These are phyloP conservation scores for Nematodospora anomalae DNA, from an alignment of 1,139 yeast species.

Conservation along the genomic window DNA sequence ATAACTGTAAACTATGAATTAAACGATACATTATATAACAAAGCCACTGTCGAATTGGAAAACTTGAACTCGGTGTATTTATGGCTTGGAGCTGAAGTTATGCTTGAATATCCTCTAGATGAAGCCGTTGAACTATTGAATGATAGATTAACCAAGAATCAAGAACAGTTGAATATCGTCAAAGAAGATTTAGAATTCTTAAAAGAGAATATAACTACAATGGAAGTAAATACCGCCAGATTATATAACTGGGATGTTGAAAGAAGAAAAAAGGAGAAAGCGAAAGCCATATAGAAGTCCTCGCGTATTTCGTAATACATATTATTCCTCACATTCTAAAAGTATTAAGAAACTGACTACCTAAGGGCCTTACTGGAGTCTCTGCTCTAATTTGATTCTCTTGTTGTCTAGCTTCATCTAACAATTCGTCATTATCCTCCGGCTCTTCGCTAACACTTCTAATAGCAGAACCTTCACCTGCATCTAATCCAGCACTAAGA, in stretches of 20 bases:
- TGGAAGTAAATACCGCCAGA: constrained; percentile 97
- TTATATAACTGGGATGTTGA: constrained; percentile 96
- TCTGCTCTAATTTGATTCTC: constrained; percentile 44
- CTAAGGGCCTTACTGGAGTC: constrained; percentile 58
- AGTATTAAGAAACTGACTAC: constrained; percentile 58
- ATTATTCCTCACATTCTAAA: constrained; percentile 39
- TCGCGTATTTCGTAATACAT: not conserved
- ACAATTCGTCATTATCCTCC: constrained; percentile 26
- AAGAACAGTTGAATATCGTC: constrained; percentile 56
- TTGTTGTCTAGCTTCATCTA: constrained; percentile 24
- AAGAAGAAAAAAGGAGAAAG: constrained; percentile 56
- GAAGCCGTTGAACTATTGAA: constrained; percentile 78
- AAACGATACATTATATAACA: constrained; percentile 87
- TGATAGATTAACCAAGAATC: constrained; percentile 63
- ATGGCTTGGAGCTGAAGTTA: constrained; percentile 97
- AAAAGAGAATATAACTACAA: constrained; percentile 90
- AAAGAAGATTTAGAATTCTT: constrained; percentile 86
- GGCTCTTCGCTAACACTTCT: constrained; percentile 14
- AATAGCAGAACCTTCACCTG: constrained; percentile 13
- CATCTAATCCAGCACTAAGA: constrained; percentile 12
- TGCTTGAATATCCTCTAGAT: constrained; percentile 89
- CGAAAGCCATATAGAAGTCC: constrained; percentile 9
- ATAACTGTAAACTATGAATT: constrained; percentile 80
- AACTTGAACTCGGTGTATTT: constrained; percentile 59
- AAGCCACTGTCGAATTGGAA: constrained; percentile 64